These are phyloP conservation scores for Chamaecrista fasciculata DNA, from an alignment of 306 rosid genomes.

Conservation along the genomic window DNA sequence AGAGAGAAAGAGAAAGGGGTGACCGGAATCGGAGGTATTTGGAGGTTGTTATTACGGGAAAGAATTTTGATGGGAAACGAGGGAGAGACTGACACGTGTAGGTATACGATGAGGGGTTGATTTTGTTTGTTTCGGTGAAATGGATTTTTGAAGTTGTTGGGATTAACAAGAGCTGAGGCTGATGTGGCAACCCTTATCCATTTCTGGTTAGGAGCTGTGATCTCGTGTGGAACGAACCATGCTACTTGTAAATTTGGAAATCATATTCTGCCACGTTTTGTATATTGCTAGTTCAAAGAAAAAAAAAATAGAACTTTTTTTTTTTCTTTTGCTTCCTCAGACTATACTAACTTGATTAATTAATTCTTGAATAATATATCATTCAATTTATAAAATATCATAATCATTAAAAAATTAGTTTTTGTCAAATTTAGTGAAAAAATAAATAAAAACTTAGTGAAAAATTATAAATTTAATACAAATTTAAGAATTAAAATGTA, in stretches of 20 bases:
- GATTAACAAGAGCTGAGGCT: conserved; percentile 16
- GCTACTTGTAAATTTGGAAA: background rate
- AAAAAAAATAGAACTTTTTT: no score
- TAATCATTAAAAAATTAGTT: no score
- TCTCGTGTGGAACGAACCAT: conserved; percentile 25
- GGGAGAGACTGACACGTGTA: conserved; percentile 29
- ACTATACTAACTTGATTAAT: no score
- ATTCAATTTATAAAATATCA: no score
- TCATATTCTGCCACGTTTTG: background rate
- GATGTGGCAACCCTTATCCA: conserved; percentile 52
- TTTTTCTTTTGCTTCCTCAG: no score
- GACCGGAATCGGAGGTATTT: conserved; percentile 29
- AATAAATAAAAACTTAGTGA: no score
- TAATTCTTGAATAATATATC: no score
- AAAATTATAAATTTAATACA: no score
- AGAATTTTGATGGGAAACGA: background rate
- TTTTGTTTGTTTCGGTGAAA: background rate
- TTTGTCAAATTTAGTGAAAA: no score
- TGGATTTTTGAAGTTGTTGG: background rate
- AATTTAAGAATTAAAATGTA: no score
- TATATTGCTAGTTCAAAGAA: background rate
- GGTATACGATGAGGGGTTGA: conserved; percentile 13
- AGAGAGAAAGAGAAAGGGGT: background rate
- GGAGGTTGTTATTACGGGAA: background rate
- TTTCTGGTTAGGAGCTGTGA: background rate